phyloP scores from a whole-genome alignment of 176 grass and related monocot species.

The Oryza australiensis region DNA sequence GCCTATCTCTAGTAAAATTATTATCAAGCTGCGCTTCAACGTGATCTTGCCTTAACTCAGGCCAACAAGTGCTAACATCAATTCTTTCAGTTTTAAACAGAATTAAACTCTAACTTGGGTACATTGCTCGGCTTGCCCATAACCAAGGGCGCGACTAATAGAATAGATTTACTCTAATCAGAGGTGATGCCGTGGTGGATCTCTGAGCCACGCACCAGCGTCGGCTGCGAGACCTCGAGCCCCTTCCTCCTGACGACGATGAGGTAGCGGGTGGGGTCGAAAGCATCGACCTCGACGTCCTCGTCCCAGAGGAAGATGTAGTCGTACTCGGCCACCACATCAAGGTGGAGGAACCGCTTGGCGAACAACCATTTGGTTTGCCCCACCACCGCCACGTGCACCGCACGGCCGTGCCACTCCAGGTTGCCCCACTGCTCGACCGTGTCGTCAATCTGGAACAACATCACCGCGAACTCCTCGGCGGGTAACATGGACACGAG shows the following conservation, averaged over 20 bases:
- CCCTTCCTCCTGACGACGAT: conserved; percentile 46
- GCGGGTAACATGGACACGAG: conserved; percentile 70
- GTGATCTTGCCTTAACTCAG: no score
- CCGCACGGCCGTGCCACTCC: conserved; percentile 45
- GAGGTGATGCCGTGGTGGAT: conserved; percentile 78
- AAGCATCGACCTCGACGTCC: conserved; percentile 71
- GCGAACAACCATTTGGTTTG: conserved; percentile 97
- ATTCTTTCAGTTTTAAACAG: no score
- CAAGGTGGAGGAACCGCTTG: conserved; percentile 83
- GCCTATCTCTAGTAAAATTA: no score
- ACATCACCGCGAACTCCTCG: conserved; percentile 54
- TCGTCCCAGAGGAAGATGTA: conserved; percentile 89
- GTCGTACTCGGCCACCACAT: conserved; percentile 68
- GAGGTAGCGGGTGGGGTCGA: conserved; percentile 66
- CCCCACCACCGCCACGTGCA: conserved; percentile 57
- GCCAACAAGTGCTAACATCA: no score
- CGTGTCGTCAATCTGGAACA: conserved; percentile 81
- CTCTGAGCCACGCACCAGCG: conserved; percentile 61
- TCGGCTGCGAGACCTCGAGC: conserved; percentile 81
- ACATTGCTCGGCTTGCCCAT: no score
- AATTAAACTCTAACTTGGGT: no score
- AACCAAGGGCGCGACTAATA: no score
- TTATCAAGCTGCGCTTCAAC: no score
- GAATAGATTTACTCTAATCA: no score
- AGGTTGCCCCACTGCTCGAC: conserved; percentile 70